Conservation (phyloP, 306 rosid species). For the Luffa aegyptiaca region DNA sequence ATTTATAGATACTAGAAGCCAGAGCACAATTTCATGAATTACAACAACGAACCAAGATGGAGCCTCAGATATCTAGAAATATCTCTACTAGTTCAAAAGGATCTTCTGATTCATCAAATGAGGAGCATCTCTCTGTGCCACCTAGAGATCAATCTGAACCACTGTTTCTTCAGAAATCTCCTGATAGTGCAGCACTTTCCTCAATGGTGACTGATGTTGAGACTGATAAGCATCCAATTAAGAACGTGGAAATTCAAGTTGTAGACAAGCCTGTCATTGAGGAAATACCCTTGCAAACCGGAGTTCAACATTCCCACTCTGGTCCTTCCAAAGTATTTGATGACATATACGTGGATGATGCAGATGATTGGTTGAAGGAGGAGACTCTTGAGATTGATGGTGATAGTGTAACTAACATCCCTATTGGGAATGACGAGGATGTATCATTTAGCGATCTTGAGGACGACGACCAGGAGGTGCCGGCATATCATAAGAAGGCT, state of each 20-base stretch:
- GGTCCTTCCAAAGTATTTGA: constrained; percentile 30
- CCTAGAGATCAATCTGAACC: constrained; percentile 29
- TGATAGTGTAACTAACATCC: constrained; percentile 45
- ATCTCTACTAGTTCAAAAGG: constrained; percentile 22
- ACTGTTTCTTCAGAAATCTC: constrained; percentile 23
- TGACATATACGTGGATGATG: constrained; percentile 65
- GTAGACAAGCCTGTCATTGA: constrained; percentile 49
- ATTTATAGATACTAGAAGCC: constrained; percentile 65
- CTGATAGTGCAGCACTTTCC: constrained; percentile 29
- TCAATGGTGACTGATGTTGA: constrained; percentile 25
- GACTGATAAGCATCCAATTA: constrained; percentile 47
- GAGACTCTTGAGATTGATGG: constrained; percentile 61
- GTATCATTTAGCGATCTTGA: constrained; percentile 96
- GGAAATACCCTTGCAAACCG: constrained; percentile 32
- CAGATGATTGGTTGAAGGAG: constrained; percentile 94
- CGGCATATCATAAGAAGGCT: constrained; percentile 42
- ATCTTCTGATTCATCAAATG: constrained; percentile 22
- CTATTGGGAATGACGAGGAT: constrained; percentile 67
- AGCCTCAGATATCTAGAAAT: constrained; percentile 24
- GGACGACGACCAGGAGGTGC: constrained; percentile 64
- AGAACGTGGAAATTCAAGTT: constrained; percentile 33
- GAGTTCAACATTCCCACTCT: constrained; percentile 23
- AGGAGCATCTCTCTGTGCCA: constrained; percentile 47
- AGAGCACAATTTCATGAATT: constrained; percentile 51
- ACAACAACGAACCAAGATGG: constrained; percentile 38